These are phyloP conservation scores for Metarhizium anisopliae DNA, from an alignment of 2,329 filamentous ascomycete species.

Conservation along the genomic window DNA sequence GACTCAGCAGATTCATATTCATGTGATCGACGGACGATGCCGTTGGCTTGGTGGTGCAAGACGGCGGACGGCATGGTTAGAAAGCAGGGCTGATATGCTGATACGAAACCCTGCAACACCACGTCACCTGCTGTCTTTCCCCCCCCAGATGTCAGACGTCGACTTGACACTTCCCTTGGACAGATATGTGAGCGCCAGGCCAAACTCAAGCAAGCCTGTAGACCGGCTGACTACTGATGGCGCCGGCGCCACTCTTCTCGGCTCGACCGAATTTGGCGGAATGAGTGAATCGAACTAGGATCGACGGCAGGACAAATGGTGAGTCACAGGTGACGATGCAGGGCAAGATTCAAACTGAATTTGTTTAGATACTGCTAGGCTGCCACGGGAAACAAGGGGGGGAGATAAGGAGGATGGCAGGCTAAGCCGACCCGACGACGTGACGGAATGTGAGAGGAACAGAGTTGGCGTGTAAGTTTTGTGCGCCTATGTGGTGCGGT, in stretches of 20 bases:
- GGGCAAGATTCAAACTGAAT: neutral
- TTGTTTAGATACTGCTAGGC: neutral
- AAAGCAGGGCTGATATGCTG: neutral
- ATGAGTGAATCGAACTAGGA: neutral
- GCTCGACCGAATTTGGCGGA: neutral
- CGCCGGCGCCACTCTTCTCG: neutral
- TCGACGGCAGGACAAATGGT: neutral
- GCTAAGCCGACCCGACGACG: neutral
- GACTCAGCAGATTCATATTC: neutral
- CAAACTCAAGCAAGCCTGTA: neutral
- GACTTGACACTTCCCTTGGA: too few species aligned
- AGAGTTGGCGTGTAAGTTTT: neutral
- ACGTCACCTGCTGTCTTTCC: neutral
- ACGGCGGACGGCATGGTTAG: conserved; percentile 3
- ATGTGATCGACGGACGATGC: neutral
- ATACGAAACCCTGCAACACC: neutral
- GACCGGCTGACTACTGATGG: neutral
- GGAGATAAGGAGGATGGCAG: too few species aligned
- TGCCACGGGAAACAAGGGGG: too few species aligned
- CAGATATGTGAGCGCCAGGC: too few species aligned
- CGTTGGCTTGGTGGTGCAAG: neutral
- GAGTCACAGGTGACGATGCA: neutral
- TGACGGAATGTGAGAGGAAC: neutral
- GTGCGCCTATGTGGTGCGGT: neutral
- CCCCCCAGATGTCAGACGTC: too few species aligned